Base-by-base conservation (phyloP, 2,329 filamentous ascomycete genomes). In the Xylariales sp. region DNA sequence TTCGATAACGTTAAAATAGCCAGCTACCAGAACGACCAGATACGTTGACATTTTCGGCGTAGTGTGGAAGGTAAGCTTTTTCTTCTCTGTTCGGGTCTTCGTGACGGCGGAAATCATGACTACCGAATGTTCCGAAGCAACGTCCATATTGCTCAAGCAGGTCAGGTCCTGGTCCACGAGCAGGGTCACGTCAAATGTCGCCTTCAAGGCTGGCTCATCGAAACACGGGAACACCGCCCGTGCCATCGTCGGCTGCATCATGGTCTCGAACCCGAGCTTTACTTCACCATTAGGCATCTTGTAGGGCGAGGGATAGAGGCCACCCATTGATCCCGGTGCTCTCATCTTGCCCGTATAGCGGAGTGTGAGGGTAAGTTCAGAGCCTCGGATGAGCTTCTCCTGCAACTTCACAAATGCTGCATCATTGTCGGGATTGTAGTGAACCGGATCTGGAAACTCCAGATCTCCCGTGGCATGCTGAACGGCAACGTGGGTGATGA, bases 201-300 rank as follows among this genome's bases (percentile, higher is more conserved):
- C 77, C 63, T 86, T 87, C 37, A 85, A 63, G 14, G 79, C 79
- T 14, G 83, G 83, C 63, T 86, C 82, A 54, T 87, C 83, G 57
- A 85, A 85, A 61, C 81, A 85, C 21, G 83, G 83, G 60, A 85
- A 83, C 5, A 81, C 80, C 20, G 30, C 38, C 47, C 82, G 67
- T 39, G 79, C 81, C 62, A 85, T 79, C 10, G 79, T 85, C 14
- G 82, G 79, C 62, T 85, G 81, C 73, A 85, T 19, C 38, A 40
- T 40, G 30, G 38, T 40, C 24, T 40, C 38, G 8, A 40, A 40
- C 5, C 38, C 38, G 13, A 40, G 24, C 38, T 40, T 40, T 2
- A 29, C 18, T 15, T 27, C 23, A 8, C 38, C 38, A 8, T 15
- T n/a, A 0, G 31, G 38, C 23, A 29, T 17, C 18, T 34, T 23